phyloP scores from a whole-genome alignment of 306 rosid species.

The Mimosa pudica region DNA sequence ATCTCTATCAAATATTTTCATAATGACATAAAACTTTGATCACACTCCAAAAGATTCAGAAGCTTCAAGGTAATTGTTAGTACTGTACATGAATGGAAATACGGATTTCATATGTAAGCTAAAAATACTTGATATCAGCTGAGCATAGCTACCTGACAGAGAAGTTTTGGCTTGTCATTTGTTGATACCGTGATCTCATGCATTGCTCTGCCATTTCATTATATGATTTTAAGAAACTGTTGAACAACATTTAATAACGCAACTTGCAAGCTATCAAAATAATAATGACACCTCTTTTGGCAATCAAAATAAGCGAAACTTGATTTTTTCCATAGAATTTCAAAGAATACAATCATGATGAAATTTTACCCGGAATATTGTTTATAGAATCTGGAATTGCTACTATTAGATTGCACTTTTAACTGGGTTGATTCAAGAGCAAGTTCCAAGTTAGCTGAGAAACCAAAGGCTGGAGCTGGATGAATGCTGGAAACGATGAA shows the following conservation, averaged over 20 bases:
- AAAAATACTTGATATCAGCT: constrained; percentile 1
- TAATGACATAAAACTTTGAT: neutral
- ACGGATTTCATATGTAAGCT: neutral
- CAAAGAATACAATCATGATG: constrained; percentile 6
- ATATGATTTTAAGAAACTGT: constrained; percentile 19
- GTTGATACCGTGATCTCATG: constrained; percentile 91
- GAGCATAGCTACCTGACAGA: constrained; percentile 61
- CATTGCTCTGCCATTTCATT: constrained; percentile 56
- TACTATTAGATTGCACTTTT: constrained; percentile 41
- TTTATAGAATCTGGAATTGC: constrained; percentile 35
- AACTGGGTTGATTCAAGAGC: constrained; percentile 46
- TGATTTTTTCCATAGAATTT: neutral
- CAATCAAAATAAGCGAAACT: neutral
- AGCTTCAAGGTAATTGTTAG: neutral
- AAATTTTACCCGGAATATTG: constrained; percentile 45
- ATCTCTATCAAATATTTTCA: neutral
- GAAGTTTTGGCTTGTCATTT: constrained; percentile 77
- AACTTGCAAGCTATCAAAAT: constrained; percentile 5
- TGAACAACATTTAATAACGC: constrained; percentile 15
- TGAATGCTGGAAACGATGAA: constrained; percentile 46
- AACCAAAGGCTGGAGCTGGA: constrained; percentile 76
- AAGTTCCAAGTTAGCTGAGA: constrained; percentile 51
- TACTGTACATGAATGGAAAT: constrained; percentile 2
- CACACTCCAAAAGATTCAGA: neutral
- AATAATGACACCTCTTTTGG: neutral